Conservation (phyloP, 192 early-diverging fungal species). For the Podila minutissima region DNA sequence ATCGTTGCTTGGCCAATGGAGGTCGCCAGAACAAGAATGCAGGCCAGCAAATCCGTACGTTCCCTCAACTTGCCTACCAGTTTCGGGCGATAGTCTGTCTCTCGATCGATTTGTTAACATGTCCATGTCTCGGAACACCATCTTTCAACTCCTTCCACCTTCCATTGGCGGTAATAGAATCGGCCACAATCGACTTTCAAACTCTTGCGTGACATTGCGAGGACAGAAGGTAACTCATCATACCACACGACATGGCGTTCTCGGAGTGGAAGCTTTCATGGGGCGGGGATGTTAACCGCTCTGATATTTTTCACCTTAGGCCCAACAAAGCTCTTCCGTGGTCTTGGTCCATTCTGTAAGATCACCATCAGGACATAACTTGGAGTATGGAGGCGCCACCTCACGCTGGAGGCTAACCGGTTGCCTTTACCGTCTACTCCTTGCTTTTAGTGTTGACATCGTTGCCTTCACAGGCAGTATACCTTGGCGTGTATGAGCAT, state of each 20-base stretch:
- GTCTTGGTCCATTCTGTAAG: conserved; percentile 47
- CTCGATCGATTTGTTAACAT: background rate
- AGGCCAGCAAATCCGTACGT: conserved; percentile 47
- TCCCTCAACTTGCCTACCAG: background rate
- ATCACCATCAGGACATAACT: background rate
- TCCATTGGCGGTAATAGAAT: conserved; percentile 12
- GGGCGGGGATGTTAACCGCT: background rate
- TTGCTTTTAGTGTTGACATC: conserved; percentile 33
- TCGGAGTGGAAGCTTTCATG: too few species aligned
- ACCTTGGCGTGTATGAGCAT: conserved; percentile 50
- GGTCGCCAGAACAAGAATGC: conserved; percentile 50
- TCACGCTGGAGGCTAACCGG: too few species aligned
- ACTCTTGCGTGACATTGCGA: conserved; percentile 46
- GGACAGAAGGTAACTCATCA: conserved; percentile 30
- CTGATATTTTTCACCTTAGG: conserved; percentile 3
- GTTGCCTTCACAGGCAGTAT: conserved; percentile 39
- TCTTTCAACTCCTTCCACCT: background rate
- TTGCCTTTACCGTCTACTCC: too few species aligned
- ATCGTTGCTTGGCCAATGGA: conserved; percentile 42
- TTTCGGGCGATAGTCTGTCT: background rate
- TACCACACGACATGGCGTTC: too few species aligned
- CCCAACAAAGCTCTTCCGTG: conserved; percentile 45
- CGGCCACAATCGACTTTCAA: conserved; percentile 42
- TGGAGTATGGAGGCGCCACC: background rate
- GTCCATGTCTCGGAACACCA: background rate